These are phyloP conservation scores for Rhodofomes roseus DNA, from an alignment of 1,284 basidiomycete genomes.

Conservation along the genomic window DNA sequence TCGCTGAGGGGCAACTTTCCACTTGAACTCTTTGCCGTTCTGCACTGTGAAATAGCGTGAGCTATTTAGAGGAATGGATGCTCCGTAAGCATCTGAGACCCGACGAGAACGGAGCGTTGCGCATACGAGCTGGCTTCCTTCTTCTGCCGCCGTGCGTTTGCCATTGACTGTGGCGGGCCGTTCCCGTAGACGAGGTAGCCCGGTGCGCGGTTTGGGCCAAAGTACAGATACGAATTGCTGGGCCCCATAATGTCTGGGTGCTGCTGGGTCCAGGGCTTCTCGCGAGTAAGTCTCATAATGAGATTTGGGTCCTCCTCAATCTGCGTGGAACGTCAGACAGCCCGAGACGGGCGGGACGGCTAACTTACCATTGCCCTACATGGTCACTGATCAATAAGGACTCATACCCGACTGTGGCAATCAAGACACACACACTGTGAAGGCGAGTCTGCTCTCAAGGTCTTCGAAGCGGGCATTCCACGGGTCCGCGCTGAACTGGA, in stretches of 20 bases:
- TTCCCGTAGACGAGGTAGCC: conserved; percentile 71
- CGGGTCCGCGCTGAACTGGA: conserved; percentile 61
- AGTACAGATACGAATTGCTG: conserved; percentile 64
- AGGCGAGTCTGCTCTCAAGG: conserved; percentile 55
- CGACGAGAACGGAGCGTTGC: neutral
- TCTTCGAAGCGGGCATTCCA: conserved; percentile 61
- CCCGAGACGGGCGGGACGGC: neutral
- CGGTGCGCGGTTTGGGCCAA: conserved; percentile 55
- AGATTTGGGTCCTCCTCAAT: conserved; percentile 53
- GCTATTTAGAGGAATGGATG: conserved; percentile 30
- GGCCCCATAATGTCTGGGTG: conserved; percentile 69
- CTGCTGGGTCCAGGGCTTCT: conserved; percentile 58
- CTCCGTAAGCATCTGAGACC: neutral
- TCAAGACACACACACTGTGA: conserved; percentile 52
- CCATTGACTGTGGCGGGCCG: conserved; percentile 52
- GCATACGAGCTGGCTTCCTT: conserved; percentile 59
- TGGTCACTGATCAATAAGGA: conserved; percentile 8
- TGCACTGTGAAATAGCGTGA: conserved; percentile 70
- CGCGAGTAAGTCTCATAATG: conserved; percentile 58
- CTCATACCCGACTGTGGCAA: neutral
- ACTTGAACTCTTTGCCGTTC: conserved; percentile 64
- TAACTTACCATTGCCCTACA: conserved; percentile 12
- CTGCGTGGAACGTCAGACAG: conserved; percentile 27
- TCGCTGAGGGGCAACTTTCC: conserved; percentile 53
- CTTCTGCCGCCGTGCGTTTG: conserved; percentile 50